Percentiles rank a stretch among this genome's conserved stretches.
These are phyloP conservation scores for Fraxinus quadrangulata DNA, from an alignment of 257 asterid genomes.

Conservation along the genomic window DNA sequence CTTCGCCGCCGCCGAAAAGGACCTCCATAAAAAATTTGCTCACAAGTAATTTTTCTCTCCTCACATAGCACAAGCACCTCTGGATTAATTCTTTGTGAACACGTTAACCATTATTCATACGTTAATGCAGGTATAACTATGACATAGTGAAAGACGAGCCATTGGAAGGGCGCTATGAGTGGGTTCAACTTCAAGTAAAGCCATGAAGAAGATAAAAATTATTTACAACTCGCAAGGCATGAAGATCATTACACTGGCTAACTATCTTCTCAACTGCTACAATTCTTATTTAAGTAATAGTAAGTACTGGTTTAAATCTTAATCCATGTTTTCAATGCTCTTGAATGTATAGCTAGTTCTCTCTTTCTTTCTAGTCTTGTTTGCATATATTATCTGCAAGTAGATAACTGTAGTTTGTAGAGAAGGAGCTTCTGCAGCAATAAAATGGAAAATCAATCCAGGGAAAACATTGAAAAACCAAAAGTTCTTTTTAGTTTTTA, in stretches of 20 bases:
- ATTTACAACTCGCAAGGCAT: neutral
- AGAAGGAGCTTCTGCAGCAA: slow-evolving; percentile 19
- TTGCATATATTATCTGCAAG: slow-evolving; percentile 22
- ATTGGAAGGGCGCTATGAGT: slow-evolving; percentile 59
- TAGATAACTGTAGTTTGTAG: slow-evolving; percentile 17
- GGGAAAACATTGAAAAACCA: slow-evolving; percentile 16
- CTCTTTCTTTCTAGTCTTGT: slow-evolving; percentile 22
- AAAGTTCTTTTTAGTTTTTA: slow-evolving; percentile 16
- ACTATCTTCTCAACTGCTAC: neutral
- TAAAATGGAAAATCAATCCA: slow-evolving; percentile 23
- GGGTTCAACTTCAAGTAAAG: slow-evolving; percentile 43
- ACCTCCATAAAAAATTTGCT: slow-evolving; percentile 43
- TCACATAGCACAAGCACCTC: neutral
- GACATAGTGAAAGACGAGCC: slow-evolving; percentile 68
- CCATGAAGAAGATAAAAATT: slow-evolving; percentile 29
- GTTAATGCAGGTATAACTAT: slow-evolving; percentile 59
- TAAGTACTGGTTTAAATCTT: slow-evolving; percentile 25
- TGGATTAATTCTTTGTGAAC: neutral
- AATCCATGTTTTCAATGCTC: slow-evolving; percentile 2
- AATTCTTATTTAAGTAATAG: neutral
- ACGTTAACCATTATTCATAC: neutral
- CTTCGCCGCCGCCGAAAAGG: slow-evolving; percentile 57
- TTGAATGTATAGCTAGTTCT: slow-evolving; percentile 31
- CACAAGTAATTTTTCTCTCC: slow-evolving; percentile 43
- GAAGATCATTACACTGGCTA: neutral